A percentile compares a stretch with the other conserved stretches of the same genome.
These are phyloP conservation scores for Penicillium expansum DNA, from an alignment of 2,329 filamentous ascomycete genomes.

Conservation along the genomic window DNA sequence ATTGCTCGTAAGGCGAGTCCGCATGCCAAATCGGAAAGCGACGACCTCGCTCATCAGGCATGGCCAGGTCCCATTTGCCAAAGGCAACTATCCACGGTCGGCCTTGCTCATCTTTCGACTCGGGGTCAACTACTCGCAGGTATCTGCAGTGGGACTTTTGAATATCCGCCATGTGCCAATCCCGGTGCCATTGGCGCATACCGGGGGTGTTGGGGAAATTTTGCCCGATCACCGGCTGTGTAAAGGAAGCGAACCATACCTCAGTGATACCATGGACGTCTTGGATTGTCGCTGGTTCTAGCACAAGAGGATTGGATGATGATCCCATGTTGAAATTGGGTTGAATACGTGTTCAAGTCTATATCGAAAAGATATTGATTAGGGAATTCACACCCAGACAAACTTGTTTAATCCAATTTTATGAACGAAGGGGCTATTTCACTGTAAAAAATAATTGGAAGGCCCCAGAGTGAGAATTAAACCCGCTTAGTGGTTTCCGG, in stretches of 20 bases:
- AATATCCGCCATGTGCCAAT: slow-evolving; percentile 16
- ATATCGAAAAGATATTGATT: not conserved
- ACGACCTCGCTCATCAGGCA: slow-evolving; percentile 22
- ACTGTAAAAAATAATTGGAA: not conserved
- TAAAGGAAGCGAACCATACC: slow-evolving; percentile 29
- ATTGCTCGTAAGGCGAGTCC: slow-evolving; percentile 17
- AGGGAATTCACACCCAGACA: too few species aligned
- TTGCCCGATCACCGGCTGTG: slow-evolving; percentile 13
- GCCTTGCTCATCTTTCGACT: slow-evolving; percentile 4
- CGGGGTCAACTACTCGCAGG: slow-evolving; percentile 27
- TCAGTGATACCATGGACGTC: slow-evolving; percentile 25
- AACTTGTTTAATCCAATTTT: not conserved
- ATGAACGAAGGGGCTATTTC: not conserved
- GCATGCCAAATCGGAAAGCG: slow-evolving; percentile 31
- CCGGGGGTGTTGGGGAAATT: slow-evolving; percentile 30
- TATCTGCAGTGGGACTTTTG: slow-evolving; percentile 22
- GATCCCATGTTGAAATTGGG: not conserved
- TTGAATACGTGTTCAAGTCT: not conserved
- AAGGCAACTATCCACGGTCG: slow-evolving; percentile 24
- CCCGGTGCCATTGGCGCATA: slow-evolving; percentile 26
- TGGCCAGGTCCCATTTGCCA: slow-evolving; percentile 31
- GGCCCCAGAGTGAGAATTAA: not conserved
- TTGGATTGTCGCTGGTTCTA: slow-evolving; percentile 19
- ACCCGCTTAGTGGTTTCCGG: not conserved
- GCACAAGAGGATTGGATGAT: not conserved